A percentile compares a stretch with the other conserved stretches of the same genome.
phyloP scores from a whole-genome alignment of 164 flowering plant species.

The Stephania yunnanensis region DNA sequence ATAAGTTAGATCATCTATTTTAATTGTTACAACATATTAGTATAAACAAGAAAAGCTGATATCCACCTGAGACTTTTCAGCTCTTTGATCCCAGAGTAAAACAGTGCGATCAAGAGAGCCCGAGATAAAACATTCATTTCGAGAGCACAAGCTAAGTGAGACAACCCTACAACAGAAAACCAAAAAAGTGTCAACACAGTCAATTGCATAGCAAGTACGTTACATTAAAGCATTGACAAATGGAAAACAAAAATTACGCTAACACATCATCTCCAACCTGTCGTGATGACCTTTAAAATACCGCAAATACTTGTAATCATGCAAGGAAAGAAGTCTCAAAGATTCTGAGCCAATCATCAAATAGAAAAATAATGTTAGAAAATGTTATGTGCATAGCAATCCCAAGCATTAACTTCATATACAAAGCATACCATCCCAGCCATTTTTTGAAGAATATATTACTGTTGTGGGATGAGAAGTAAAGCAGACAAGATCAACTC shows the following conservation, averaged over 20 bases:
- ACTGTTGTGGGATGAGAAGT: conserved; percentile 97
- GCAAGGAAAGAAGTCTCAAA: conserved; percentile 86
- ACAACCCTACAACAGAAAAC: conserved; percentile 59
- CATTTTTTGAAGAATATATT: conserved; percentile 96
- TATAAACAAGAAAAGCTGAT: background rate
- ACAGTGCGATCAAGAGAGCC: conserved; percentile 98
- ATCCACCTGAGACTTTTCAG: conserved; percentile 90
- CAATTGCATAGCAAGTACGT: background rate
- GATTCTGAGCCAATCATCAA: conserved; percentile 56
- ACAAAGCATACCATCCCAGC: conserved; percentile 92
- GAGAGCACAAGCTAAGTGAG: conserved; percentile 82
- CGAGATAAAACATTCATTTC: conserved; percentile 84
- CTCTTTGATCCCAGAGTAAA: conserved; percentile 95
- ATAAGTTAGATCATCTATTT: conserved; percentile 6
- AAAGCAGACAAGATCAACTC: conserved; percentile 93
- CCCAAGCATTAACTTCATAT: no score
- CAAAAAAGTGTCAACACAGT: background rate
- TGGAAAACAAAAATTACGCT: background rate
- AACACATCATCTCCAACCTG: conserved; percentile 42
- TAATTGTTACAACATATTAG: background rate
- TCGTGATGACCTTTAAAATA: conserved; percentile 99
- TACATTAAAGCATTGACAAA: background rate
- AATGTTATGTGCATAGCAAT: background rate
- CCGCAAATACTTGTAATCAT: conserved; percentile 94
- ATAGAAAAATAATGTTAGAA: conserved; percentile 10